A percentile compares a stretch with the other conserved stretches of the same genome.
These are phyloP conservation scores for Suillus discolor DNA, from an alignment of 768 basidiomycete species.

Conservation along the genomic window DNA sequence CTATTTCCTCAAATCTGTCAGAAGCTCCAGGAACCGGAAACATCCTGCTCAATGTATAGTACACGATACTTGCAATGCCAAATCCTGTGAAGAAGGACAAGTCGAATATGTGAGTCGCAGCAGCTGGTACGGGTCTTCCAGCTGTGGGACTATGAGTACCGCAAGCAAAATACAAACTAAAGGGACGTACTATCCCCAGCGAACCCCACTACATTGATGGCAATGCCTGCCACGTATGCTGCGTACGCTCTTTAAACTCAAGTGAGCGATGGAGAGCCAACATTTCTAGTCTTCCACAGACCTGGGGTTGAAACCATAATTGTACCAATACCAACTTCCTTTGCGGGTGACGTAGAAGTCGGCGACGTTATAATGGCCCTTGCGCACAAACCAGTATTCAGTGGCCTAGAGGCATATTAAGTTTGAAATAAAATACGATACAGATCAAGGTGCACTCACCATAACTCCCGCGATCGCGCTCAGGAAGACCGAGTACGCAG, in stretches of 20 bases:
- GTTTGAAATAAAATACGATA: no score
- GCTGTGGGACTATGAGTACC: slow-evolving; percentile 31
- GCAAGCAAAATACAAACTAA: background rate
- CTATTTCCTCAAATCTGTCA: slow-evolving; percentile 53
- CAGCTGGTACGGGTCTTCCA: slow-evolving; percentile 58
- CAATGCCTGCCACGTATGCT: slow-evolving; percentile 67
- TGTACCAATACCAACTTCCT: slow-evolving; percentile 73
- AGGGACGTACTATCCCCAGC: slow-evolving; percentile 58
- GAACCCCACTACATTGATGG: slow-evolving; percentile 79
- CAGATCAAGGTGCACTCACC: slow-evolving; percentile 32
- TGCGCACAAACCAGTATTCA: slow-evolving; percentile 71
- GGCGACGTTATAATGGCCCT: slow-evolving; percentile 62
- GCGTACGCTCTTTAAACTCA: slow-evolving; percentile 48
- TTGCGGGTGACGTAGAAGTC: slow-evolving; percentile 61
- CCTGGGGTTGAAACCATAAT: slow-evolving; percentile 68
- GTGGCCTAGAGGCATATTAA: slow-evolving; percentile 46
- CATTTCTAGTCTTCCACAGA: slow-evolving; percentile 22
- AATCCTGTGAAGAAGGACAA: slow-evolving; percentile 83
- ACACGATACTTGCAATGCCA: slow-evolving; percentile 61
- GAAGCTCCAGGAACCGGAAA: slow-evolving; percentile 56
- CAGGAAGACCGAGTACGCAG: slow-evolving; percentile 76
- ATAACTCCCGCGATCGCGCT: slow-evolving; percentile 80
- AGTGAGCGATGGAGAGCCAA: background rate
- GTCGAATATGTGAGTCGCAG: slow-evolving; percentile 68
- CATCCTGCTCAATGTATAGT: slow-evolving; percentile 52